phyloP scores from a whole-genome alignment of 371 early-diverging fungal genomes.

The Rhizopus arrhizus region DNA sequence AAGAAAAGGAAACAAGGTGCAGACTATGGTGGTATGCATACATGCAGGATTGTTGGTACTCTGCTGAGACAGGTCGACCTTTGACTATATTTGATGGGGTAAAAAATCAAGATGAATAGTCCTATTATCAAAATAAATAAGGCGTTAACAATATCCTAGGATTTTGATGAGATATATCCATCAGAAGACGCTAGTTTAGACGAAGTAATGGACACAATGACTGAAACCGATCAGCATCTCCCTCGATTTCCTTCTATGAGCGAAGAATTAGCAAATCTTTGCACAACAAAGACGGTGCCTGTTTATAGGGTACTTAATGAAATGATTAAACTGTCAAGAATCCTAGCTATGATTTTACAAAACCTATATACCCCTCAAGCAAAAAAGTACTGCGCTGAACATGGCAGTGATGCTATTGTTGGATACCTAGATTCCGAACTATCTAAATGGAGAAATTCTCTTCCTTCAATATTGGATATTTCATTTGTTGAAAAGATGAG shows the following conservation, averaged over 20 bases:
- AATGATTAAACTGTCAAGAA: conserved; percentile 43
- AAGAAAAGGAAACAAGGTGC: conserved; percentile 51
- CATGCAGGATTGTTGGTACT: conserved; percentile 48
- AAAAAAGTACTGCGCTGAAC: conserved; percentile 33
- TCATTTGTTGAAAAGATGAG: background rate
- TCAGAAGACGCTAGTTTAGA: conserved; percentile 33
- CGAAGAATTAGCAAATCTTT: conserved; percentile 1
- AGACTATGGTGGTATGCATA: conserved; percentile 60
- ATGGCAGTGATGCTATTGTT: conserved; percentile 44
- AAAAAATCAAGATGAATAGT: background rate
- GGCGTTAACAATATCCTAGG: conserved; percentile 15
- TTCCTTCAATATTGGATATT: conserved; percentile 18
- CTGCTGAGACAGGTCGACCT: conserved; percentile 37
- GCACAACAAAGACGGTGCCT: conserved; percentile 8
- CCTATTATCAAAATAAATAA: background rate
- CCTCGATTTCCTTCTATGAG: conserved; percentile 23
- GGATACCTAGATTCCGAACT: conserved; percentile 37
- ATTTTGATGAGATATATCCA: conserved; percentile 35
- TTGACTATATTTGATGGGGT: conserved; percentile 35
- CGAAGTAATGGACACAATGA: conserved; percentile 37
- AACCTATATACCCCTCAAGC: conserved; percentile 44
- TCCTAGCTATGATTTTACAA: conserved; percentile 38
- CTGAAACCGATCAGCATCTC: conserved; percentile 19
- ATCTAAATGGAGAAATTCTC: conserved; percentile 36
- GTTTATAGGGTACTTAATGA: conserved; percentile 42